phyloP scores from a whole-genome alignment of 139 green algal genomes.

The Tetradesmus lagerheimii region DNA sequence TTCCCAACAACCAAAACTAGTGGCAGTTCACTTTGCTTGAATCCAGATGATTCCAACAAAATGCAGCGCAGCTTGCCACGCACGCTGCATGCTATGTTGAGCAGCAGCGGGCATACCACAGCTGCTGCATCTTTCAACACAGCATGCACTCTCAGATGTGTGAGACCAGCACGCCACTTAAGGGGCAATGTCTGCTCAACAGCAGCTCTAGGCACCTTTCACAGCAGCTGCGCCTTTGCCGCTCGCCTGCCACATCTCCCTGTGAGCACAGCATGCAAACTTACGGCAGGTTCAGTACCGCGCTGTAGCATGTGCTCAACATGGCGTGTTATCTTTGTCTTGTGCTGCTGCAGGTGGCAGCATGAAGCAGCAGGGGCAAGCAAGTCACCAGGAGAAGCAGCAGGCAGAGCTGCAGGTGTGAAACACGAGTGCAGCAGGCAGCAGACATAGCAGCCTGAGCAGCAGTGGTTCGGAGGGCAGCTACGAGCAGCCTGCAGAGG shows the following conservation, averaged over 20 bases:
- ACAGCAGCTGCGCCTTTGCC: too few relatives aligned
- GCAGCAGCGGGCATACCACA: not conserved
- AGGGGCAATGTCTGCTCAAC: too few relatives aligned
- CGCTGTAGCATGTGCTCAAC: too few relatives aligned
- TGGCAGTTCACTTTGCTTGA: not conserved
- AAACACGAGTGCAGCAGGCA: not conserved
- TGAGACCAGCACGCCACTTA: too few relatives aligned
- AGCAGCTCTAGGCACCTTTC: too few relatives aligned
- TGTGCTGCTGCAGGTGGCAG: not conserved
- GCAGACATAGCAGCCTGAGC: not conserved
- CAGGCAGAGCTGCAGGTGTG: slow-evolving; percentile 39
- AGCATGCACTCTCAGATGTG: too few relatives aligned
- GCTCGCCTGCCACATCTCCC: too few relatives aligned
- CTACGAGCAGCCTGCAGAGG: not conserved
- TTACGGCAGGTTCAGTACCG: not conserved
- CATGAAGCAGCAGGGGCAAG: not conserved
- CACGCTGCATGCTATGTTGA: not conserved
- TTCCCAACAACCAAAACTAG: not conserved
- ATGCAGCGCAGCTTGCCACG: too few relatives aligned
- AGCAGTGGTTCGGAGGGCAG: not conserved
- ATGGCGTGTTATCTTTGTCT: not conserved
- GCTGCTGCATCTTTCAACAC: too few relatives aligned
- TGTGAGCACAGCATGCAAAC: not conserved
- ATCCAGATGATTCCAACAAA: not conserved
- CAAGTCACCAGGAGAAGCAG: not conserved